A percentile compares a stretch with the other conserved stretches of the same genome.
Conservation (phyloP, 129 eudicot genomes). For the Erigeron canadensis region DNA sequence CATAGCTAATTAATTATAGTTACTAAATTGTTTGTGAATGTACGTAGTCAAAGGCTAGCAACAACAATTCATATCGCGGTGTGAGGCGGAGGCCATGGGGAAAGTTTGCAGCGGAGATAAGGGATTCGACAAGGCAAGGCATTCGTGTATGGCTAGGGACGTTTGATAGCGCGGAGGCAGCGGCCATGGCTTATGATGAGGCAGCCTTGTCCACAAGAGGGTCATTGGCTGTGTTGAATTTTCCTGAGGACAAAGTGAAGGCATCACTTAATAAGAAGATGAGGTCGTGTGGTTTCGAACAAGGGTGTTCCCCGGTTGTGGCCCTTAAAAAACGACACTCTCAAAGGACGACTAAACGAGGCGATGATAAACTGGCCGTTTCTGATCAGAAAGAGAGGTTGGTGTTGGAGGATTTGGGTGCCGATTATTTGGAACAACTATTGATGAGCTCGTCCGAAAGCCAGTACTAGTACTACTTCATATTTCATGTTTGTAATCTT, state of each 20-base stretch:
- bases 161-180: conserved; percentile 71
- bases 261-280: conserved; percentile 58
- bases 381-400: conserved; percentile 32
- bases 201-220: conserved; percentile 80
- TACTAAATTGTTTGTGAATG: background rate
- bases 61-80: conserved; percentile 56
- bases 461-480: background rate
- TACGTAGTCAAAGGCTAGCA: background rate
- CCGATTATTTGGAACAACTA: conserved; percentile 54
- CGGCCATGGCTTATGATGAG: conserved; percentile 80
- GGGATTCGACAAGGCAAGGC: conserved; percentile 77
- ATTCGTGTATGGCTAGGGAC: conserved; percentile 84
- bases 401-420: conserved; percentile 79
- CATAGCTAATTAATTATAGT: no score
- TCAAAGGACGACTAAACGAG: conserved; percentile 42
- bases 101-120: conserved; percentile 77
- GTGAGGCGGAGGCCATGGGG: conserved; percentile 93
- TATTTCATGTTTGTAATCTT: background rate
- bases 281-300: conserved; percentile 38
- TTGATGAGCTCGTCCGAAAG: conserved; percentile 35
- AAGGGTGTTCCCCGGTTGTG: conserved; percentile 75
- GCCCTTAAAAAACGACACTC: conserved; percentile 51
- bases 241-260: conserved; percentile 67
- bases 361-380: conserved; percentile 16
- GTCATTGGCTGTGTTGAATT: conserved; percentile 62